Conservation (phyloP, 2,329 filamentous ascomycete genomes). For the Pseudogymnoascus sp. region DNA sequence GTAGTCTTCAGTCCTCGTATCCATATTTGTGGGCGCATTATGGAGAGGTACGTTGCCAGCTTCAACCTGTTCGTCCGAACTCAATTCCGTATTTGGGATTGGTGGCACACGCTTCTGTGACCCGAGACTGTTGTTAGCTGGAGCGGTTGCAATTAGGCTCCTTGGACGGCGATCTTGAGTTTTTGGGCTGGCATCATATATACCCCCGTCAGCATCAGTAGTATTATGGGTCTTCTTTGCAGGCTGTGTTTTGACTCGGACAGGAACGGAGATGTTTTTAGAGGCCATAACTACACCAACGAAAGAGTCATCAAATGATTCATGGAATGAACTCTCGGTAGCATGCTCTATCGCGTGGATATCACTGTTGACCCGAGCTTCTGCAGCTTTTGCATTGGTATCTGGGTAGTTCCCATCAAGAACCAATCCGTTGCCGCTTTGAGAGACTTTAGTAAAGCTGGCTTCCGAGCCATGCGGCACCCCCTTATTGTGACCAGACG, state of each 20-base stretch:
- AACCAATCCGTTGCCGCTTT: not conserved
- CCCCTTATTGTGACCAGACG: not conserved
- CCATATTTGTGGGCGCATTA: not conserved
- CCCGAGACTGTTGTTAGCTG: not conserved
- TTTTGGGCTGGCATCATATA: not conserved
- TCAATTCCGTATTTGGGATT: not conserved
- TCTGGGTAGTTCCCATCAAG: not conserved
- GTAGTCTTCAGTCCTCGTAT: not conserved
- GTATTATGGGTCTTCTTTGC: not conserved
- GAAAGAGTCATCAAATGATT: not conserved
- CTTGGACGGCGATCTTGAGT: not conserved
- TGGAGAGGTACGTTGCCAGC: too few relatives aligned
- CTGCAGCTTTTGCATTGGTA: not conserved
- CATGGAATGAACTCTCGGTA: not conserved
- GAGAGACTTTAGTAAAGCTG: not conserved
- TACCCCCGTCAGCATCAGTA: not conserved
- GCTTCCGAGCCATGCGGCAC: not conserved
- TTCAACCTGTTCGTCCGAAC: not conserved
- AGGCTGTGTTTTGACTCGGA: too few relatives aligned
- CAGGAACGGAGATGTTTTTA: not conserved
- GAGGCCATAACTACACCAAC: not conserved
- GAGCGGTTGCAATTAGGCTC: not conserved
- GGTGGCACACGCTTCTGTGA: not conserved
- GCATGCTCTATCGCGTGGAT: not conserved
- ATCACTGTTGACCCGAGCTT: not conserved